Evolutionary conservation across 352 stramenopile genomes (phyloP), one percentile per base, ranked within the genome.

Genomic region (Aphanomyces astaci): DNA sequence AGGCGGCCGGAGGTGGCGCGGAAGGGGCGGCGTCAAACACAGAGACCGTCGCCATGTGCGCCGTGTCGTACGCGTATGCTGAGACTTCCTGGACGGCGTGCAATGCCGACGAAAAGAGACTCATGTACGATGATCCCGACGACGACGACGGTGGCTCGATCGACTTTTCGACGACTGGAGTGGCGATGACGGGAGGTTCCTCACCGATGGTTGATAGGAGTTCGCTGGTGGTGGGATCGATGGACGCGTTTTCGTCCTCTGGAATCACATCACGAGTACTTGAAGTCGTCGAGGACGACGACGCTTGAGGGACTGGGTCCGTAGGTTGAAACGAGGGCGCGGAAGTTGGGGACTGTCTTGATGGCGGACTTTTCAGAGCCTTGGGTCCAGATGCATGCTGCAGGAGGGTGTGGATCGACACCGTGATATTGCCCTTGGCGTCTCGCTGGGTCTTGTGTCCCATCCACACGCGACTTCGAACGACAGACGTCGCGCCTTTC

Each of bases 391-490:
- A 22, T 32, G 51, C 17, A 59, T 1, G 19, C 22, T 39, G 24
- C 15, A 59, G n/a, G 22, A 32, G 51, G 22, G 51, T 33, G 30
- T 32, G 22, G 17, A 59, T 32, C 27, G 51, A 36, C 25, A 59
- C 51, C 11, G 33, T n/a, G 17, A 30, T 9, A 19, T 59, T 59
- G n/a, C 51, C 51, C 10, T 55, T 46, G 17, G 9, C 27, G 40
- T 46, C 56, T 36, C 25, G 56, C 39, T 33, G 28, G 19, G 32
- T n/a, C 28, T 51, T 60, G 40, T 25, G 39, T 0, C 83, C 85
- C 71, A 93, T 81, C 86, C 86, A 94, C 13, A 94, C 81, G 36
- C 86, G 84, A 51, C 73, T 90, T n/a, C 86, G 86, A 33, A 94
- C 82, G 13, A 82, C 76, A n/a, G 82, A 86, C 27, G 64, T 76